Evolutionary conservation across 768 basidiomycete species (phyloP), one percentile per base, ranked within the genome.

Genomic region (Tricholoma bakamatsutake): DNA sequence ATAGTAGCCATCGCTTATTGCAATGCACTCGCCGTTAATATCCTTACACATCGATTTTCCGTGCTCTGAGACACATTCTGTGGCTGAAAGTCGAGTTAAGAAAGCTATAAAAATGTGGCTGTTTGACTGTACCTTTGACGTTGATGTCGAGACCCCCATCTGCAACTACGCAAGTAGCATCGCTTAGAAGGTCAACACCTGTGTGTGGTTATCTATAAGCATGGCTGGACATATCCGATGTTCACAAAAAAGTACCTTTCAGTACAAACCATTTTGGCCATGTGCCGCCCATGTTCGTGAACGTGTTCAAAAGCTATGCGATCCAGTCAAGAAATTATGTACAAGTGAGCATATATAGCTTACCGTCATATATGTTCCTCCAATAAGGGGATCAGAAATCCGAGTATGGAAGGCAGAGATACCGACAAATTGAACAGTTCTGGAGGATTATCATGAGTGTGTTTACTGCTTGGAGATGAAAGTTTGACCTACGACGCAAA

Each of bases 291-390:
- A 99, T 81, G 68, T 99, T 99, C 15, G 88, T 83, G 62, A 97
- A 93, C 13, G 97, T 99, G 69, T 98, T 98, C 42, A 99, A 72
- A 11, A 99, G 76, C 93, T 98, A 63, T 17, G 18, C 11, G 57
- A 33, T 11, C 13, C 27, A 49, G 37, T 45, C 54, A 17, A 45
- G 27, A 42, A 8, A 37, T 27, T 31, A 2, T 52, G 13, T 8
- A 6, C 45, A 37, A 21, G 13, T 42, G 13, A 59, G 52, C n/a
- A 35, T 35, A 47, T 27, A n/a, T 9, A 30, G 72, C 84, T 59
- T 64, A 94, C 95, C 11, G 97, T 99, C 97, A 99, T 99, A 70
- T 99, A 99, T 0, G 97, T 99, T 50, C 97, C 97, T 28, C 97
- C 97, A 52, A 99, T 97, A 11, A 97, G 66, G 0, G 97, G 97